Evolutionary conservation across 208 protist species (phyloP), one percentile per base, ranked within the genome.

Genomic region (Leptomonas pyrrhocoris): DNA sequence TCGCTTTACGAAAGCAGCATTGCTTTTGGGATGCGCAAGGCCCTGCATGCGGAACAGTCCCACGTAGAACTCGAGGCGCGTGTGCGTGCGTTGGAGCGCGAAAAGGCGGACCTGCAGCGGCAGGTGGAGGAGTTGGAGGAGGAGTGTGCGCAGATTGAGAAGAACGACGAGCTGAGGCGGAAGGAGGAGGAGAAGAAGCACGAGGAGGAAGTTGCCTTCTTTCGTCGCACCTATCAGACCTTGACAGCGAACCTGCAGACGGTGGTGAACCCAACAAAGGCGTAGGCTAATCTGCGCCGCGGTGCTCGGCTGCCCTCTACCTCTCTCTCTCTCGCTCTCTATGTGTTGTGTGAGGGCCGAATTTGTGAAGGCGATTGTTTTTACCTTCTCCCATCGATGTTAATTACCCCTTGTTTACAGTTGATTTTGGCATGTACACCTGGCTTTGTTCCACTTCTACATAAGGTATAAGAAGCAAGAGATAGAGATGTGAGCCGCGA

Each of bases 11-110:
- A 94, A 74, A 92, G 88, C 76, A 90, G 83, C 61, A 83, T 85
- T 80, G 98, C 68, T 96, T 99, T 93, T 93, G 98, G 69, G 82
- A 99, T 95, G 96, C 91, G 98, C 69, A 99, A 99, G 80, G 97
- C 98, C 21, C 86, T 99, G 1, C 97, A 99, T 70, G 93, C 97
- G 0, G 98, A 99, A 81, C 95, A 99, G 81, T 90, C 87, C 31
- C 98, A 98, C 75, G 89, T 96, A 6, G 97, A 99, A 72, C 89
- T 99, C 76, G 92, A 98, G 83, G 80, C 89, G 12, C 95, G 89
- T 16, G 93, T 99, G 25, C 86, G 86, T n/a, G 79, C 85, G 13
- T 71, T 99, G 3, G 95, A 99, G 74, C 76, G 85, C 1, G 95
- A 99, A 65, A 98, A 98, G 69, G 89, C 96, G 23, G 93, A 98